Conservation (phyloP, 805 yeast genomes). For the Monosporozyma solicola region DNA sequence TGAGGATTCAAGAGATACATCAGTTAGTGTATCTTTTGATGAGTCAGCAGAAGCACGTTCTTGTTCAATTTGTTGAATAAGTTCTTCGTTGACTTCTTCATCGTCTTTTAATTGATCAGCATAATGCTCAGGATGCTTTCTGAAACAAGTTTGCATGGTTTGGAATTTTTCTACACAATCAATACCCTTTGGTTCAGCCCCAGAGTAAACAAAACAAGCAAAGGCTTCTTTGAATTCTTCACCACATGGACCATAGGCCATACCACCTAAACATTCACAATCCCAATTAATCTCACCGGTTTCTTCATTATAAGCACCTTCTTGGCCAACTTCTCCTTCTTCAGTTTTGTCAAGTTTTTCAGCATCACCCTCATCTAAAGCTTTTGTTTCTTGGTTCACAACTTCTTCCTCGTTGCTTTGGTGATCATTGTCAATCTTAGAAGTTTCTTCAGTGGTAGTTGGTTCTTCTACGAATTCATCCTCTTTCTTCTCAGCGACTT, state of each 20-base stretch:
- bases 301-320: conserved; percentile 86
- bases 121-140: conserved; percentile 85
- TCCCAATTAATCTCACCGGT: conserved; percentile 99
- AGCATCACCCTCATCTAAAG: not conserved
- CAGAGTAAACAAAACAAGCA: conserved; percentile 89
- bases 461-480: not conserved
- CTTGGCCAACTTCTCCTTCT: conserved; percentile 33
- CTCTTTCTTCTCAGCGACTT: not conserved
- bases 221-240: conserved; percentile 92
- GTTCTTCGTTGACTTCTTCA: conserved; percentile 9
- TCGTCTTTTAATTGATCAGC: conserved; percentile 54
- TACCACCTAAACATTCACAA: conserved; percentile 97
- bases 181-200: conserved; percentile 92
- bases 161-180: conserved; percentile 91
- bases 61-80: not conserved
- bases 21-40: not conserved
- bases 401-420: not conserved
- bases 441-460: not conserved
- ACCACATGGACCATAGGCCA: conserved; percentile 99
- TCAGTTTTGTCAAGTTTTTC: conserved; percentile 73
- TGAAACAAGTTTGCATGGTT: conserved; percentile 91
- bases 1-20: not conserved
- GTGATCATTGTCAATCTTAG: not conserved
- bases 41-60: not conserved
- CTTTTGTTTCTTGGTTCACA: not conserved